These are phyloP conservation scores for Neocatenulostroma microsporum DNA, from an alignment of 2,329 filamentous ascomycete genomes.

Conservation along the genomic window DNA sequence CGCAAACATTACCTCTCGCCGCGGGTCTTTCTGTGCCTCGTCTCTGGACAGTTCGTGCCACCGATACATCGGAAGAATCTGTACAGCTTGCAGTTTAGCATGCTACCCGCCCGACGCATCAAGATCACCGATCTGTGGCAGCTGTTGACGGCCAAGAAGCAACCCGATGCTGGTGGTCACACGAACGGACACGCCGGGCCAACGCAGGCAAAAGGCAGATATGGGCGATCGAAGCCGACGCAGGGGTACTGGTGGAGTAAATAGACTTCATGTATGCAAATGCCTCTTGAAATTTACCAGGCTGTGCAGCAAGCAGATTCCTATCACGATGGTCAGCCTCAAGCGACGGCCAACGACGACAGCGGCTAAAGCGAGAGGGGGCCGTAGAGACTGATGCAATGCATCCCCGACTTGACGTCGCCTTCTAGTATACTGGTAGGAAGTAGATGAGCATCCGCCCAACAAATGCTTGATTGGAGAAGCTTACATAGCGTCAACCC, in stretches of 20 bases:
- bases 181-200: constrained; percentile 19
- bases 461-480: too few relatives aligned
- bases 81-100: constrained; percentile 95
- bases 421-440: too few relatives aligned
- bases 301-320: too few relatives aligned
- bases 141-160: constrained; percentile 17
- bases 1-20: constrained; percentile 92
- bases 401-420: too few relatives aligned
- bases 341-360: too few relatives aligned
- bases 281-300: too few relatives aligned
- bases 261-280: too few relatives aligned
- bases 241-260: constrained; percentile 27
- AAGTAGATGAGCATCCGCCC: too few relatives aligned
- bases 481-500: too few relatives aligned
- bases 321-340: too few relatives aligned
- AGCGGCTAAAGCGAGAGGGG: too few relatives aligned
- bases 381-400: too few relatives aligned
- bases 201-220: constrained; percentile 10
- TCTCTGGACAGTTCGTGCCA: constrained; percentile 82
- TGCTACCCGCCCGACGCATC: constrained; percentile 77
- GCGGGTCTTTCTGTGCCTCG: constrained; percentile 75
- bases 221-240: constrained; percentile 4
- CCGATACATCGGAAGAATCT: constrained; percentile 91
- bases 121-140: constrained; percentile 79
- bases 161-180: constrained; percentile 9